These are phyloP conservation scores for Syzygium grande DNA, from an alignment of 345 rosid species.

Conservation along the genomic window DNA sequence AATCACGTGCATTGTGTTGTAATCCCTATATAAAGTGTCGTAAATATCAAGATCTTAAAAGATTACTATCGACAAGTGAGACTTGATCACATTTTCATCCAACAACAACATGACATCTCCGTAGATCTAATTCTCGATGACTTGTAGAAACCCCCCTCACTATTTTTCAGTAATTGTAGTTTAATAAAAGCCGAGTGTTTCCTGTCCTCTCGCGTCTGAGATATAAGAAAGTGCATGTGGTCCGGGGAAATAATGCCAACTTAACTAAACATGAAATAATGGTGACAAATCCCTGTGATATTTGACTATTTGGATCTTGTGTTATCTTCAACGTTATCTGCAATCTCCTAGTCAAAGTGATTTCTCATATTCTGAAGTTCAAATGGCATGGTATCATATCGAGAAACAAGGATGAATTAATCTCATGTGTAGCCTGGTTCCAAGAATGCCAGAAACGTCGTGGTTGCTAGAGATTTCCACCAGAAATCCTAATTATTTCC, in stretches of 20 bases:
- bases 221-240: background rate
- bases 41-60: background rate
- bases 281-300: background rate
- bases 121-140: background rate
- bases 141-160: background rate
- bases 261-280: background rate
- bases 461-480: background rate
- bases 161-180: background rate
- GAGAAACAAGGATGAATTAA: background rate
- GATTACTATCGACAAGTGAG: background rate
- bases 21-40: background rate
- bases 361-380: background rate
- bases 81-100: background rate
- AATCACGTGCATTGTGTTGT: background rate
- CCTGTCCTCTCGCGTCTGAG: background rate
- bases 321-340: background rate
- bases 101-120: background rate
- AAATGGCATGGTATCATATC: background rate
- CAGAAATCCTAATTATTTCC: background rate
- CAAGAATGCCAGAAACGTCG: too few species aligned
- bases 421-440: background rate
- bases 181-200: too few species aligned
- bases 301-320: background rate
- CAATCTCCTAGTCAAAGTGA: background rate
- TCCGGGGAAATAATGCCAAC: background rate